Conservation (phyloP, 768 basidiomycete species). For the Butyriboletus loyo region DNA sequence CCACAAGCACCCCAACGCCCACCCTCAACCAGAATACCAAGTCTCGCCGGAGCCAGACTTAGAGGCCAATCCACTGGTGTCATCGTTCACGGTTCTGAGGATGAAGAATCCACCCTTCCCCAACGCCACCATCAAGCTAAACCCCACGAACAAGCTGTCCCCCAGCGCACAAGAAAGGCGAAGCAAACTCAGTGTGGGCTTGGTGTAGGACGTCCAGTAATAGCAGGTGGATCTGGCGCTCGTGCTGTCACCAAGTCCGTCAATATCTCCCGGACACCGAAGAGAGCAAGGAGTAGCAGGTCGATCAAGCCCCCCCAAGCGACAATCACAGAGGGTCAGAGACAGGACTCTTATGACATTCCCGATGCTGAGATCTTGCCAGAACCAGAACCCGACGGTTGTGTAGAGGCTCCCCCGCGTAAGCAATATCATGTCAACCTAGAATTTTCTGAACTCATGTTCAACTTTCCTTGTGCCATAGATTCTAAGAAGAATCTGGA, state of each 20-base stretch:
- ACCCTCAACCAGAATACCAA: slow-evolving; percentile 34
- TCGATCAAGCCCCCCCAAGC: slow-evolving; percentile 50
- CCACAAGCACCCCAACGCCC: slow-evolving; percentile 25
- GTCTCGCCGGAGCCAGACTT: slow-evolving; percentile 22
- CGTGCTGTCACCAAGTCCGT: slow-evolving; percentile 61
- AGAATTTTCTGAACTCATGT: neutral
- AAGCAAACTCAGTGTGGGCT: slow-evolving; percentile 68
- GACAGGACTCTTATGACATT: neutral
- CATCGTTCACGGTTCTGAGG: slow-evolving; percentile 41
- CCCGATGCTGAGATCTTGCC: slow-evolving; percentile 9
- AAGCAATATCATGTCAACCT: slow-evolving; percentile 1
- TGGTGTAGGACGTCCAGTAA: slow-evolving; percentile 68
- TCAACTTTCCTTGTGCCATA: neutral
- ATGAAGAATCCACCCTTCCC: slow-evolving; percentile 34
- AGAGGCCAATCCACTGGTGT: slow-evolving; percentile 34
- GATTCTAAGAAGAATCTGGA: slow-evolving; percentile 6
- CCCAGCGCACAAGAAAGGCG: slow-evolving; percentile 57
- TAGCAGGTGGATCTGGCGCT: slow-evolving; percentile 64
- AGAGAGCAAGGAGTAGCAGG: slow-evolving; percentile 48
- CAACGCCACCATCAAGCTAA: slow-evolving; percentile 17
- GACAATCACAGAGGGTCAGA: slow-evolving; percentile 54
- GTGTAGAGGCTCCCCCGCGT: slow-evolving; percentile 9
- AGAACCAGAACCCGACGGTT: slow-evolving; percentile 28
- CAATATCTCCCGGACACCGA: slow-evolving; percentile 44
- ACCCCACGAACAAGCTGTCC: slow-evolving; percentile 18